Base-by-base conservation (phyloP, 2,329 filamentous ascomycete species). In the Diaporthe australafricana region DNA sequence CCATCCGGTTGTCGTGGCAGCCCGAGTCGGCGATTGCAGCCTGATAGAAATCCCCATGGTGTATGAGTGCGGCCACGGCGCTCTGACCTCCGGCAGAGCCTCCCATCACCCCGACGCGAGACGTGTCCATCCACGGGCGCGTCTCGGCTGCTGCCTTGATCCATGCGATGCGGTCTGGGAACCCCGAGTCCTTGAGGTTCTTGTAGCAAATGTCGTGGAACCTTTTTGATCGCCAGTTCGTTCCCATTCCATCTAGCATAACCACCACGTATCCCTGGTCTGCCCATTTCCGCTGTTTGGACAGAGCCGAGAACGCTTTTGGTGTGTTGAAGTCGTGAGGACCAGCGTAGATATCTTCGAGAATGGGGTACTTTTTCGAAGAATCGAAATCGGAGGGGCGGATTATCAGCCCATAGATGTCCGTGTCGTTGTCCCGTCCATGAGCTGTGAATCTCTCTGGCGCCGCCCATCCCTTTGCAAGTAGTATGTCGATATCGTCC, bases 111-210 rank as follows among this genome's bases (percentile, higher is more conserved):
- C 53, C 53, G 32, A 56, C 53, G 2, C 53, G 53, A 0, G 53
- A 25, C 9, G 4, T 40, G 32, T 56, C 32, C 32, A 56, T 56
- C 53, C 53, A 56, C n/a, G 53, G 53, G 32, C 53, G 53, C 11
- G n/a, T 40, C n/a, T 38, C 11, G 11, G 53, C 53, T 22, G 53
- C 53, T 17, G 32, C 32, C 16, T 25, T 56, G 53, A 56, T 56
- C 53, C 53, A 56, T 25, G 32, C 53, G 53, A 56, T 56, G 12
- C 53, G 53, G n/a, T 56, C 53, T 56, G 53, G 53, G 3, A 56
- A 12, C 1, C 53, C 53, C 1, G 53, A 30, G 32, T 56, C 53
- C 11, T 56, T 56, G 32, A 56, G 53, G 53, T 56, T 38, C 32
- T 56, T 56, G 32, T 56, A 25, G 32, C 53, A 56, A 2, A 56